Evolutionary conservation across 2,329 filamentous ascomycete species (phyloP).

Genomic region (Talaromyces sp.): DNA sequence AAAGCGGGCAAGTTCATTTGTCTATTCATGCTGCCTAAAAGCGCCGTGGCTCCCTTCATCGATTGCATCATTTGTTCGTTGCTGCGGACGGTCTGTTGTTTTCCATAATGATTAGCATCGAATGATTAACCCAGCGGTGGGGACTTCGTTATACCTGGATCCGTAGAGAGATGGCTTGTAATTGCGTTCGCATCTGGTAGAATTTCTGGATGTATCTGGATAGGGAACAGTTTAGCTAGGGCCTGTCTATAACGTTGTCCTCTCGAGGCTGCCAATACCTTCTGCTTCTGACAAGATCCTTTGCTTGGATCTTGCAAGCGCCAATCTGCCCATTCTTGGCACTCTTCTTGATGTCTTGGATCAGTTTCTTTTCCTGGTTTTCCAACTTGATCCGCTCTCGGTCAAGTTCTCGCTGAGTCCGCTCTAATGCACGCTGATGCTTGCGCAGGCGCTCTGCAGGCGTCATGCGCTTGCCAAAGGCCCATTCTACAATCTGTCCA

Average conservation of each 20-base stretch:
- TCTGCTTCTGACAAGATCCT: constrained; percentile 89
- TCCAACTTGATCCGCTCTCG: constrained; percentile 93
- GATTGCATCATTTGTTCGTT: constrained; percentile 99
- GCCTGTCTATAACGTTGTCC: neutral
- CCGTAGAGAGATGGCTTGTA: constrained; percentile 90
- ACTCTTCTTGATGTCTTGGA: constrained; percentile 94
- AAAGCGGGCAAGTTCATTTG: constrained; percentile 95
- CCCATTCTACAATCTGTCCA: constrained; percentile 92
- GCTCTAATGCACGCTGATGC: constrained; percentile 94
- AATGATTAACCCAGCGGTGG: neutral
- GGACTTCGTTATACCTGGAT: constrained; percentile 65
- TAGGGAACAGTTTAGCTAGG: neutral
- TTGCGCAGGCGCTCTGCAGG: constrained; percentile 62
- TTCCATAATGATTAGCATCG: neutral
- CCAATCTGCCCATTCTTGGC: constrained; percentile 98
- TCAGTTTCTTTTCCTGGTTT: constrained; percentile 96
- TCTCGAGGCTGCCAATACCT: constrained; percentile 44
- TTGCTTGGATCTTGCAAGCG: constrained; percentile 97
- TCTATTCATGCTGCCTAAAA: constrained; percentile 93
- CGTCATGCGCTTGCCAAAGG: constrained; percentile 98
- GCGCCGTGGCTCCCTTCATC: constrained; percentile 94
- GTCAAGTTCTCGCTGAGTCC: constrained; percentile 93
- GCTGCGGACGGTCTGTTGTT: constrained; percentile 79
- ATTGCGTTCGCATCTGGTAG: constrained; percentile 93
- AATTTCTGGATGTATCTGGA: constrained; percentile 92